Evolutionary conservation across 768 basidiomycete species (phyloP), one percentile per base, ranked within the genome.

Genomic region (Phylloporus sp.): DNA sequence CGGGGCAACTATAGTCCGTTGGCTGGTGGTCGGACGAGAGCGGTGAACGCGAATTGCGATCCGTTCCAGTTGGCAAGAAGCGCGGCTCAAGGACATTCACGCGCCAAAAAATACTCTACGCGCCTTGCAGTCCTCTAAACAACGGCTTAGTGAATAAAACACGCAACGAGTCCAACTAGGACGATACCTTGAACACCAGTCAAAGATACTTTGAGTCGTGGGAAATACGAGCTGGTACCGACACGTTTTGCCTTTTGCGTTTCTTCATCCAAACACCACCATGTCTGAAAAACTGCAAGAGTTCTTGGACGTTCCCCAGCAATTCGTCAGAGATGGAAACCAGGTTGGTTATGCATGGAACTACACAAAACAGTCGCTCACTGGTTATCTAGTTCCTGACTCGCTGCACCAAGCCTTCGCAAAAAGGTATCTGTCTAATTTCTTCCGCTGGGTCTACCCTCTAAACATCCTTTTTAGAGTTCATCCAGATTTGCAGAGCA

Each of bases 351-450:
- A 5, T 45, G 11, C 11, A 28, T 7, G 6, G 0, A 28, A 23
- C 22, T 1, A 11, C 6, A 1, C 9, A 11, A 38, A 34, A 29
- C 28, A 27, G 43, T 59, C 45, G 23, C 60, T 66, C 38, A 54
- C 54, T 27, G 32, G 24, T 6, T 10, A 4, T 3, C 23, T 50
- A 98, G 97, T 98, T 99, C 77, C 75, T 99, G 57, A 89, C 86
- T 61, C 86, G 95, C 67, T 99, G 97, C 80, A 95, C 94, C 52
- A 99, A 99, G 76, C 97, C 97, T 54, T 91, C 91, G 47, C 82
- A 88, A 70, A 91, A 91, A 77, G 97, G 97, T 97, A 58, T 45
- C 10, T 28, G 39, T 32, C 41, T n/a, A 8, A 31, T 49, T 12
- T 45, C 38, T 16, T 20, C 26, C 29, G 43, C 7, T 10, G 9